phyloP scores from a whole-genome alignment of 371 early-diverging fungal species.

The Nematocida ausubeli region DNA sequence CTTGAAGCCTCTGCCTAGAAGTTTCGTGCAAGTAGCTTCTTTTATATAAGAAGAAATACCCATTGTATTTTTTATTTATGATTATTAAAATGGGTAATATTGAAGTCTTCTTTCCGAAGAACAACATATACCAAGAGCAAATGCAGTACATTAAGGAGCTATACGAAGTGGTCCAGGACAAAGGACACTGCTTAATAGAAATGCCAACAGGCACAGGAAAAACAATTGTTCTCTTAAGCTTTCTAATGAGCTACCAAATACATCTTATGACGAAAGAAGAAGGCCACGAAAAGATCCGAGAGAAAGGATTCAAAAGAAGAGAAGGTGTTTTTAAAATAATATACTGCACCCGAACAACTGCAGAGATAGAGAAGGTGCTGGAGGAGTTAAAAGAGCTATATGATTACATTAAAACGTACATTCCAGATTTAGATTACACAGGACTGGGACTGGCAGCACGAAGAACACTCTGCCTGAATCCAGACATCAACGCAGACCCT shows the following conservation, averaged over 20 bases:
- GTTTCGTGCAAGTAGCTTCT: too few relatives aligned
- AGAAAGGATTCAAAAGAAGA: conserved; percentile 7
- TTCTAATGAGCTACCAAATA: conserved; percentile 81
- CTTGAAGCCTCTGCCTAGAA: too few relatives aligned
- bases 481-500: conserved; percentile 69
- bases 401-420: conserved; percentile 72
- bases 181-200: conserved; percentile 90
- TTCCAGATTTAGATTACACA: conserved; percentile 73
- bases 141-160: conserved; percentile 93
- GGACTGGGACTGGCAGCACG: conserved; percentile 88
- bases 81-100: conserved; percentile 75
- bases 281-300: conserved; percentile 25
- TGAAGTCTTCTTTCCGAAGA: conserved; percentile 92
- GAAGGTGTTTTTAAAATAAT: conserved; percentile 73
- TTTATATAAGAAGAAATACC: neutral
- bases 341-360: conserved; percentile 91
- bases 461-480: conserved; percentile 88
- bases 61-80: conserved; percentile 57
- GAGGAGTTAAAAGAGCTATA: conserved; percentile 86
- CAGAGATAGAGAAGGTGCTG: conserved; percentile 95
- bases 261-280: conserved; percentile 56
- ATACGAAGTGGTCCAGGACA: conserved; percentile 79
- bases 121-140: conserved; percentile 97
- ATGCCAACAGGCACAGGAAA: conserved; percentile 99
- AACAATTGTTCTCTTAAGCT: conserved; percentile 86